Evolutionary conservation across 208 protist species (phyloP).

Genomic region (Tritrichomonas musculus): DNA sequence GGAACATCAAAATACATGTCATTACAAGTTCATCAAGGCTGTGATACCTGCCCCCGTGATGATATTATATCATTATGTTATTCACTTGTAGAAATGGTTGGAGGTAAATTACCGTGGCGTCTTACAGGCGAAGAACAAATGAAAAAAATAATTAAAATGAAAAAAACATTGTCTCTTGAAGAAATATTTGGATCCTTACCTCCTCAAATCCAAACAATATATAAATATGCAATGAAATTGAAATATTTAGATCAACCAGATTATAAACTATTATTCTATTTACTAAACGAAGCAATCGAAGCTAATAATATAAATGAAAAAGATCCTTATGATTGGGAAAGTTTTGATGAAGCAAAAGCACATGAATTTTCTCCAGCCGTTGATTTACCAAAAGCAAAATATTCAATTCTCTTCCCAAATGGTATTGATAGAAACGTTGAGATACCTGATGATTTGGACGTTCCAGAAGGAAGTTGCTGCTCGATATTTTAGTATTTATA

Average conservation of each 20-base stretch:
- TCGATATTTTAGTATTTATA: no score
- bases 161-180: neutral
- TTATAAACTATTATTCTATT: neutral
- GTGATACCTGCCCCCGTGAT: neutral
- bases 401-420: neutral
- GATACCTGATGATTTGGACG: no score
- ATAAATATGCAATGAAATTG: neutral
- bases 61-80: slow-evolving; percentile 2
- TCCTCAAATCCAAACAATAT: neutral
- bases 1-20: neutral
- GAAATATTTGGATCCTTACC: neutral
- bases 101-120: neutral
- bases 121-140: neutral
- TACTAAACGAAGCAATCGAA: no score
- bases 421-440: no score
- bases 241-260: neutral
- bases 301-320: neutral
- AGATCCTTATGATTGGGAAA: neutral
- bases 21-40: neutral
- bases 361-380: no score
- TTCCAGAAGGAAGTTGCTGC: no score
- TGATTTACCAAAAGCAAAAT: neutral
- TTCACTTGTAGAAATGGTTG: neutral
- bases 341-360: neutral
- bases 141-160: neutral